These are phyloP conservation scores for Xerocomellus chrysenteron DNA, from an alignment of 768 basidiomycete genomes.

Conservation along the genomic window DNA sequence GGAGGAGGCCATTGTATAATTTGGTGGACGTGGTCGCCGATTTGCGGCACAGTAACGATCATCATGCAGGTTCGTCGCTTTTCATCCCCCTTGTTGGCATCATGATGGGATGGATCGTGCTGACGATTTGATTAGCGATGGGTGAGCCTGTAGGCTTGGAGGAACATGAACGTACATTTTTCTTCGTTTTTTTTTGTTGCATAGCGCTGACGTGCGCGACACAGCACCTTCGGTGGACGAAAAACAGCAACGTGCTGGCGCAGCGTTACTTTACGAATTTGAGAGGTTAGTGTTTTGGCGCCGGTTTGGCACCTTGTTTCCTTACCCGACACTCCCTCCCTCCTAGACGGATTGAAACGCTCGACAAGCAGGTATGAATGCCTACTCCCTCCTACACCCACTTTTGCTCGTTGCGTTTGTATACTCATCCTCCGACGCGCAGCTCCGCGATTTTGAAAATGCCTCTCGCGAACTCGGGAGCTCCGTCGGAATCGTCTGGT, in stretches of 20 bases:
- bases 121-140: slow-evolving; percentile 17
- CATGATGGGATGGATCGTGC: neutral
- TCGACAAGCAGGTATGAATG: slow-evolving; percentile 45
- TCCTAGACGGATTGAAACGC: slow-evolving; percentile 42
- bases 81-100: neutral
- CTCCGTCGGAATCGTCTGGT: slow-evolving; percentile 54
- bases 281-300: slow-evolving; percentile 35
- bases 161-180: slow-evolving; percentile 37
- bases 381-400: neutral
- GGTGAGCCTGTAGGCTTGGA: slow-evolving; percentile 36
- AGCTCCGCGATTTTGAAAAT: slow-evolving; percentile 56
- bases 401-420: neutral
- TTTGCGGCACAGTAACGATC: slow-evolving; percentile 37
- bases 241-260: slow-evolving; percentile 46
- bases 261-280: slow-evolving; percentile 43
- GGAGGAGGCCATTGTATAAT: slow-evolving; percentile 39
- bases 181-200: neutral
- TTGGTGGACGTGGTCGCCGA: slow-evolving; percentile 46
- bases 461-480: slow-evolving; percentile 54
- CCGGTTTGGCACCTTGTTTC: neutral
- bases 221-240: slow-evolving; percentile 45
- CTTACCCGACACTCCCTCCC: neutral
- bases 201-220: neutral
- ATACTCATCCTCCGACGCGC: neutral
- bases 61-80: slow-evolving; percentile 31